Percentiles rank a stretch among this genome's conserved stretches.
Evolutionary conservation across 1,139 yeast genomes (phyloP).

Genomic region (Nadsonia commutata): DNA sequence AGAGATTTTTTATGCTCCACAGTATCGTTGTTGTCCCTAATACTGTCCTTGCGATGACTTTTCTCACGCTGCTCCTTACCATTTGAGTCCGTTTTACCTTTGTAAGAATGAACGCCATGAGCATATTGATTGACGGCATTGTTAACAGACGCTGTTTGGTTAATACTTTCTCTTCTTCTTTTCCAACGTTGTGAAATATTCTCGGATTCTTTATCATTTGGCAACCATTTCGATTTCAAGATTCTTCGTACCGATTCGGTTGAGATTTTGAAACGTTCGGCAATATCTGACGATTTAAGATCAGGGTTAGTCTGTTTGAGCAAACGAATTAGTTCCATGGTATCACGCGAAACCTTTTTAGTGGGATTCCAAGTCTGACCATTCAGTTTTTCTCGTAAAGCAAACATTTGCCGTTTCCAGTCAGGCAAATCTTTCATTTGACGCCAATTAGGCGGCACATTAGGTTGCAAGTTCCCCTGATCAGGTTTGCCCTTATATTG

Average conservation of each 20-base stretch:
- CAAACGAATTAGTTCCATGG: conserved; percentile 50
- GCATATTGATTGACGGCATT: conserved; percentile 1
- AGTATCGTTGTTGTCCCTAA: neutral
- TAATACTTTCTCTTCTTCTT: conserved; percentile 28
- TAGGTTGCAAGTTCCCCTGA: conserved; percentile 5
- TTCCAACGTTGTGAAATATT: conserved; percentile 35
- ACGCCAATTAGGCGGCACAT: conserved; percentile 32
- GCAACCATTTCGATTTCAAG: conserved; percentile 62
- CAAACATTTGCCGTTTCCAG: conserved; percentile 57
- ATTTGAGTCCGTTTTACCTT: conserved; percentile 8
- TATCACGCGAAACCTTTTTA: conserved; percentile 50
- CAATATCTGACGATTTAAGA: conserved; percentile 43
- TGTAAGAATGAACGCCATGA: neutral
- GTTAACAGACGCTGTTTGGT: conserved; percentile 7
- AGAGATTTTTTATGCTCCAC: neutral
- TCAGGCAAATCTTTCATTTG: conserved; percentile 28
- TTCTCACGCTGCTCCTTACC: too few species aligned
- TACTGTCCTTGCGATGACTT: neutral
- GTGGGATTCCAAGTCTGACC: conserved; percentile 54
- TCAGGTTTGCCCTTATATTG: neutral
- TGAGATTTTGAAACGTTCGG: conserved; percentile 52
- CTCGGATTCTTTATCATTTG: conserved; percentile 37
- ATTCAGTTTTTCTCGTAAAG: conserved; percentile 45
- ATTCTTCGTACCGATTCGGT: conserved; percentile 79
- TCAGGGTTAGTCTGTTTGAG: conserved; percentile 43